Percentiles rank a stretch among this genome's conserved stretches.
Evolutionary conservation across 2,329 filamentous ascomycete species (phyloP).

Genomic region (Nothopassalora personata): DNA sequence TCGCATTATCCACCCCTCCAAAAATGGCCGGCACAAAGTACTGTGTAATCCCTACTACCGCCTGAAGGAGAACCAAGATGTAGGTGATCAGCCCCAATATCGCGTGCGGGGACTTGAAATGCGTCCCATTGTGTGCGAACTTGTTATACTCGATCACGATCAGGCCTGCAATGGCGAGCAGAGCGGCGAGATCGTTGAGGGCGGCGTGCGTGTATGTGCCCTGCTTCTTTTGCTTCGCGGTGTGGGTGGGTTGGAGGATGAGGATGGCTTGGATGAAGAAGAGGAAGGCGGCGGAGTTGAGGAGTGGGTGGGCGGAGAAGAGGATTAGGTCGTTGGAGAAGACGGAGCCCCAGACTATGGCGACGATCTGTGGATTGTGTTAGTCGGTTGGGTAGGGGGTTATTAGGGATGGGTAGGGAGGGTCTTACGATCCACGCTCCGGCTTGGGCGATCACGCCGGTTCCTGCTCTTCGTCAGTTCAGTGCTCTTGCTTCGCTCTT

Average conservation of each 20-base stretch:
- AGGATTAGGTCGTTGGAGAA: slow-evolving; percentile 67
- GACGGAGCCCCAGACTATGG: slow-evolving; percentile 72
- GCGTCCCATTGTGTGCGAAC: slow-evolving; percentile 56
- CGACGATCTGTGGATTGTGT: slow-evolving; percentile 50
- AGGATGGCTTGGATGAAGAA: slow-evolving; percentile 75
- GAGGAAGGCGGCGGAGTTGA: slow-evolving; percentile 57
- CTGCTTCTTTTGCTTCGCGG: slow-evolving; percentile 63
- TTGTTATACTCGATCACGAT: slow-evolving; percentile 82
- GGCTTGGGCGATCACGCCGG: slow-evolving; percentile 71
- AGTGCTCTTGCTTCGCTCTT: background rate
- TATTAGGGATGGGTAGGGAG: background rate
- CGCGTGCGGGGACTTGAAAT: slow-evolving; percentile 77
- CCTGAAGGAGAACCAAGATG: slow-evolving; percentile 65
- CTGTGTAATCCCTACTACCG: slow-evolving; percentile 73
- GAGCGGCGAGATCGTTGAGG: slow-evolving; percentile 62
- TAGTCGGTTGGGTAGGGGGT: background rate
- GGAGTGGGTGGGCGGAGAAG: slow-evolving; percentile 75
- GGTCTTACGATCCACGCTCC: slow-evolving; percentile 63
- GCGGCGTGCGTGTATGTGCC: slow-evolving; percentile 62
- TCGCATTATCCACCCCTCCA: slow-evolving; percentile 73
- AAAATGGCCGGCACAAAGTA: slow-evolving; percentile 71
- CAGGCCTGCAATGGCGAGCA: slow-evolving; percentile 59
- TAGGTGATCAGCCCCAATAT: slow-evolving; percentile 76
- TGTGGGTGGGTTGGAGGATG: slow-evolving; percentile 80
- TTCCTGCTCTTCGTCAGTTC: slow-evolving; percentile 52